A percentile compares a stretch with the other conserved stretches of the same genome.
Conservation (phyloP, 441 rosid genomes). For the Macaranga tanarius region DNA sequence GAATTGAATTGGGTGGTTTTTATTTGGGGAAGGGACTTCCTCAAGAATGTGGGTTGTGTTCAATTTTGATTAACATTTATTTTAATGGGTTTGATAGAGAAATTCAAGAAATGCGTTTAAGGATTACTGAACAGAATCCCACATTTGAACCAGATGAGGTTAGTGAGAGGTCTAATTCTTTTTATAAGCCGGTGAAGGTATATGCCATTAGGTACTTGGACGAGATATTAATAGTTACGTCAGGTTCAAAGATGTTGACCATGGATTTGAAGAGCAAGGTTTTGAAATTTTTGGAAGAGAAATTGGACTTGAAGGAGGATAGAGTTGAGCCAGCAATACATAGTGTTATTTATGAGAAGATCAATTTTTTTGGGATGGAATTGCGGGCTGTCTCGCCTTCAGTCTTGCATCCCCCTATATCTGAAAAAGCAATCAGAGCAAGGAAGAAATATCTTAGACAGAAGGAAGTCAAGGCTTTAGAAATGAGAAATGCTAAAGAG, state of each 20-base stretch:
- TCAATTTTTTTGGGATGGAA: constrained; percentile 72
- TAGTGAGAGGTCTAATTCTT: constrained; percentile 39
- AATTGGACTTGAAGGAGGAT: constrained; percentile 59
- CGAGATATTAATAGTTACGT: constrained; percentile 71
- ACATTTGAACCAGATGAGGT: constrained; percentile 37
- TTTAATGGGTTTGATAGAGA: constrained; percentile 64
- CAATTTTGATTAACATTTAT: constrained; percentile 65
- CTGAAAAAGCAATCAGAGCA: constrained; percentile 81
- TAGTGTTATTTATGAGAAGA: constrained; percentile 74
- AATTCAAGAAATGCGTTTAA: constrained; percentile 60
- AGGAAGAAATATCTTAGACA: constrained; percentile 81
- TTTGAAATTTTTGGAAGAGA: constrained; percentile 51
- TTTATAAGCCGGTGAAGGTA: constrained; percentile 60
- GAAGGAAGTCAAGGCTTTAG: constrained; percentile 69
- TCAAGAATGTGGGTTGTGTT: constrained; percentile 70
- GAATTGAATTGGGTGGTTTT: constrained; percentile 60
- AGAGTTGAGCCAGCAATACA: constrained; percentile 60
- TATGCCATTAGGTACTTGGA: constrained; percentile 81
- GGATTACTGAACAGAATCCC: constrained; percentile 47
- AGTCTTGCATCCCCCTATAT: constrained; percentile 68
- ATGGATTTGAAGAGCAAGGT: constrained; percentile 60
- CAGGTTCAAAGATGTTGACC: constrained; percentile 64
- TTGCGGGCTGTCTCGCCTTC: constrained; percentile 90
- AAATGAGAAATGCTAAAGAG: constrained; percentile 74
- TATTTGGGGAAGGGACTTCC: constrained; percentile 73